phyloP scores from a whole-genome alignment of 352 stramenopile species.

The Ophiocytium majus region DNA sequence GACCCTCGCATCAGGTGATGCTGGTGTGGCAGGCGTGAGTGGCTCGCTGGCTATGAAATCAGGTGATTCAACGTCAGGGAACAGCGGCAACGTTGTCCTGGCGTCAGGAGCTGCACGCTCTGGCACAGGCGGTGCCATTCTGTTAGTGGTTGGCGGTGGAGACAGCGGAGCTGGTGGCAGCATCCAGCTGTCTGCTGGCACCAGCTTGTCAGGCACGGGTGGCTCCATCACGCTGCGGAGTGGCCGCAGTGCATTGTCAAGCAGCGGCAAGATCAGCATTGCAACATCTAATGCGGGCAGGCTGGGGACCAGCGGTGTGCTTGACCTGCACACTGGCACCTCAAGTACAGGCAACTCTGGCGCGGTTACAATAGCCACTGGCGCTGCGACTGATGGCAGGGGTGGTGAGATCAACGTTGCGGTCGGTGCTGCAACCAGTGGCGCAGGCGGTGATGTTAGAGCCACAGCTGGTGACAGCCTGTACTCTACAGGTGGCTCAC shows the following conservation, averaged over 20 bases:
- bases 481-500: background rate
- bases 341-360: constrained; percentile 47
- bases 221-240: background rate
- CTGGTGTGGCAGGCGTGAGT: background rate
- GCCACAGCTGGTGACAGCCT: background rate
- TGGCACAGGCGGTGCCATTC: background rate
- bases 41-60: background rate
- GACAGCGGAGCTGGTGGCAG: background rate
- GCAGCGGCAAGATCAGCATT: constrained; percentile 37
- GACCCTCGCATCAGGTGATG: background rate
- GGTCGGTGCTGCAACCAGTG: background rate
- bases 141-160: background rate
- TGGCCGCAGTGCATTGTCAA: constrained; percentile 11
- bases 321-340: constrained; percentile 48
- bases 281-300: constrained; percentile 37
- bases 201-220: background rate
- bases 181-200: background rate
- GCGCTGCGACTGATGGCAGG: constrained; percentile 29
- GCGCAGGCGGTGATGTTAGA: background rate
- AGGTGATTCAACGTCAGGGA: background rate
- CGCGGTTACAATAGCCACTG: constrained; percentile 29
- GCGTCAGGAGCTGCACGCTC: background rate
- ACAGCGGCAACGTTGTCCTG: background rate
- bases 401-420: constrained; percentile 33
- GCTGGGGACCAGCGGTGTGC: constrained; percentile 30